Evolutionary conservation across 2,329 filamentous ascomycete genomes (phyloP).

Genomic region (Colletotrichum brevisporum): DNA sequence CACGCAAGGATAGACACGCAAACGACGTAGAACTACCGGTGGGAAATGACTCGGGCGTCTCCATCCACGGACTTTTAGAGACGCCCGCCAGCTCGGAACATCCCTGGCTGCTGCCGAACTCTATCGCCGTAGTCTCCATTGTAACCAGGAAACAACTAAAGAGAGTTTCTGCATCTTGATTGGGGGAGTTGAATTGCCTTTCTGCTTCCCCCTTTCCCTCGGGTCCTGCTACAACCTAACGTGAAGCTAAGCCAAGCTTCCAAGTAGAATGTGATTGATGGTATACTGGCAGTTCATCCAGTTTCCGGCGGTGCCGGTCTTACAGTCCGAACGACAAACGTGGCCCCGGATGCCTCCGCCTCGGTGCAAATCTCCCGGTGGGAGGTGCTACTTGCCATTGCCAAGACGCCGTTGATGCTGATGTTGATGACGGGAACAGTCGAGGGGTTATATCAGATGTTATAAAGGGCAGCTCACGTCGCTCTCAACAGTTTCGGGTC

Average conservation of each 20-base stretch:
- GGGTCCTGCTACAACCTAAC: too few species aligned
- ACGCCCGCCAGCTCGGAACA: constrained; percentile 14
- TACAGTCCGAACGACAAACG: neutral
- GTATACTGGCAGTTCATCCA: constrained; percentile 8
- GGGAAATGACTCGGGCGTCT: constrained; percentile 13
- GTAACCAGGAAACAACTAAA: constrained; percentile 24
- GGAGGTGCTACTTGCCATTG: neutral
- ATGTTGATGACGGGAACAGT: neutral
- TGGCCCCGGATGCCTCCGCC: constrained; percentile 2
- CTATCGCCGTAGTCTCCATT: neutral
- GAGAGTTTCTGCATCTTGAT: constrained; percentile 30
- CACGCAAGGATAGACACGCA: neutral
- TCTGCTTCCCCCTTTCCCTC: neutral
- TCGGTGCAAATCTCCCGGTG: neutral
- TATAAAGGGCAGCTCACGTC: too few species aligned
- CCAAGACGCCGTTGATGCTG: constrained; percentile 17
- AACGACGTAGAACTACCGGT: neutral
- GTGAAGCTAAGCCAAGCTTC: too few species aligned
- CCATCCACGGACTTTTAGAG: neutral
- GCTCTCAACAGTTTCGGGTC: too few species aligned
- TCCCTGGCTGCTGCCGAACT: constrained; percentile 14
- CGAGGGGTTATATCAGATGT: neutral
- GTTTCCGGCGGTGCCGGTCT: constrained; percentile 20
- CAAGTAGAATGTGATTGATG: too few species aligned
- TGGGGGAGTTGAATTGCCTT: constrained; percentile 3